A percentile compares a stretch with the other conserved stretches of the same genome.
These are phyloP conservation scores for Cytospora leucostoma DNA, from an alignment of 2,329 filamentous ascomycete species.

Conservation along the genomic window DNA sequence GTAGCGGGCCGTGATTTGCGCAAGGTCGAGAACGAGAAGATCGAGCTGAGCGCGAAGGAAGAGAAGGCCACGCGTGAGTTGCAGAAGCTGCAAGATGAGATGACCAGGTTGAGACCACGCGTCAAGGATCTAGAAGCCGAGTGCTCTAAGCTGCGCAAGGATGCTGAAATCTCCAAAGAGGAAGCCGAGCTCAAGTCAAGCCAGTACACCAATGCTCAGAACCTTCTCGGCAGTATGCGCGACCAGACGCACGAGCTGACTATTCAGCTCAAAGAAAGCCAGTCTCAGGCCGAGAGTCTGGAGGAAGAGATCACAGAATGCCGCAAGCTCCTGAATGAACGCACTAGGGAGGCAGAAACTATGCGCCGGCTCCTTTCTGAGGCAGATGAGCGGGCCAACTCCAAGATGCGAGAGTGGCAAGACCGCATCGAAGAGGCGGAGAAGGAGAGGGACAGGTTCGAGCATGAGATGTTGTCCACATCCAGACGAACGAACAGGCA, in stretches of 20 bases:
- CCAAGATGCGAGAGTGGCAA: conserved; percentile 83
- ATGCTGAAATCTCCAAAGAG: conserved; percentile 69
- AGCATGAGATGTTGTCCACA: conserved; percentile 82
- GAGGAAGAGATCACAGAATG: conserved; percentile 92
- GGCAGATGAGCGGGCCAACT: conserved; percentile 79
- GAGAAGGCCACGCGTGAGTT: conserved; percentile 75
- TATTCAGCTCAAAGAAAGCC: conserved; percentile 87
- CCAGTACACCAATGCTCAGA: conserved; percentile 83
- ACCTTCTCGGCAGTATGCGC: conserved; percentile 86
- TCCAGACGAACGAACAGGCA: conserved; percentile 78
- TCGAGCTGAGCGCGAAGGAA: conserved; percentile 71
- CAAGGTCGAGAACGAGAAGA: conserved; percentile 74
- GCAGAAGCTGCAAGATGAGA: conserved; percentile 70
- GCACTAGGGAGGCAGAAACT: conserved; percentile 88
- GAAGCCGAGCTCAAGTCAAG: conserved; percentile 82
- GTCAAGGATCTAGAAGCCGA: conserved; percentile 73
- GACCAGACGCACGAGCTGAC: conserved; percentile 87
- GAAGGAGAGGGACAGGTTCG: conserved; percentile 90
- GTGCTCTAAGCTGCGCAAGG: conserved; percentile 65
- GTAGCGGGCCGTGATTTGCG: conserved; percentile 76
- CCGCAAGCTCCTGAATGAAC: conserved; percentile 81
- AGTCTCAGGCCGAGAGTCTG: conserved; percentile 77
- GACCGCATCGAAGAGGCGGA: conserved; percentile 84
- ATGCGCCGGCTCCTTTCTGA: conserved; percentile 89
- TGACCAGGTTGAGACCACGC: conserved; percentile 63